Evolutionary conservation across 2,329 filamentous ascomycete species (phyloP).

Genomic region (Dichotomopilus funicola): DNA sequence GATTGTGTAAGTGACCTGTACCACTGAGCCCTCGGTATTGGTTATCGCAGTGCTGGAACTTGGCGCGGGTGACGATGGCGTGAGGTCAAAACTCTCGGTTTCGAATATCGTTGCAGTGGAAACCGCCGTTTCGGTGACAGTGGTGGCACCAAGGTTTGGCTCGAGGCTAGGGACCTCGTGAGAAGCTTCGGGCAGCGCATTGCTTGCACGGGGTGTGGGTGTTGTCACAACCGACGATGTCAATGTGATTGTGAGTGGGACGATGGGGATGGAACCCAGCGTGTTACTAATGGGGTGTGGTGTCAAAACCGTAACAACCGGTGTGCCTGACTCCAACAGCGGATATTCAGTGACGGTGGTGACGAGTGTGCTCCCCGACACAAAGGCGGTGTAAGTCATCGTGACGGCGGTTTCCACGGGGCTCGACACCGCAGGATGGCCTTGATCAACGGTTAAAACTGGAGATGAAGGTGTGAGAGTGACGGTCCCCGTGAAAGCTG

Average conservation of each 20-base stretch:
- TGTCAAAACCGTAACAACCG: neutral
- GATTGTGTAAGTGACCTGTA: no score
- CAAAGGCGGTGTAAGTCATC: neutral
- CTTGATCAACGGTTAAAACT: neutral
- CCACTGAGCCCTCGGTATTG: no score
- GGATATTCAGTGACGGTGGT: neutral
- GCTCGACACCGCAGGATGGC: neutral
- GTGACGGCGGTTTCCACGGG: neutral
- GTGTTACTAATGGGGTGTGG: neutral
- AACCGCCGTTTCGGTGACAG: no score
- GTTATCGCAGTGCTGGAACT: no score
- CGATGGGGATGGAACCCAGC: neutral
- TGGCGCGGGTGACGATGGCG: no score
- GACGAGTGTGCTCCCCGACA: neutral
- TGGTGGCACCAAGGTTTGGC: no score
- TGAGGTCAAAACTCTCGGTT: no score
- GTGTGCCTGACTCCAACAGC: neutral
- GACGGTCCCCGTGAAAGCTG: constrained; percentile 18
- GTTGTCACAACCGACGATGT: neutral
- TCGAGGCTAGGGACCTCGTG: no score
- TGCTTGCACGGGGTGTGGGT: no score
- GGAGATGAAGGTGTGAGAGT: constrained; percentile 15
- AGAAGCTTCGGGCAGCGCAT: no score
- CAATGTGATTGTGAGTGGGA: neutral
- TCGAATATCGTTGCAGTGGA: no score